Percentiles rank a stretch among this genome's conserved stretches.
These are phyloP conservation scores for Brettanomyces nanus DNA, from an alignment of 805 yeast species.

Conservation along the genomic window DNA sequence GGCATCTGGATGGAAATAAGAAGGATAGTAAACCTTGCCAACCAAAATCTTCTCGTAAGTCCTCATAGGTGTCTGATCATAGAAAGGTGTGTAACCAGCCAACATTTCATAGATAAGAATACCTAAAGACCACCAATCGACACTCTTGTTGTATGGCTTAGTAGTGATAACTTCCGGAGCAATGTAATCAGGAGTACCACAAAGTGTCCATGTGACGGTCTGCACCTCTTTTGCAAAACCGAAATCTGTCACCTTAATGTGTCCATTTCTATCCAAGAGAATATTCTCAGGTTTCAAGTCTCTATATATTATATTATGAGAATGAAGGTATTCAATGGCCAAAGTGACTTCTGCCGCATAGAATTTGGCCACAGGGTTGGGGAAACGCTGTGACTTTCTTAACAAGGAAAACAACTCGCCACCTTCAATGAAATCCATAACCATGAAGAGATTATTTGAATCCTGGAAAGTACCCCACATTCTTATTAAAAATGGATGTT, in stretches of 20 bases:
- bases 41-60: conserved; percentile 51
- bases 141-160: conserved; percentile 53
- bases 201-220: conserved; percentile 52
- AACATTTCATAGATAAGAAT: conserved; percentile 54
- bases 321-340: conserved; percentile 51
- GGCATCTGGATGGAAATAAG: conserved; percentile 46
- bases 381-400: conserved; percentile 50
- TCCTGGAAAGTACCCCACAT: conserved; percentile 68
- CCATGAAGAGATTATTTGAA: conserved; percentile 47
- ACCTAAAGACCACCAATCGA: conserved; percentile 62
- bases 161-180: conserved; percentile 62
- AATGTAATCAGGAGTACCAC: conserved; percentile 59
- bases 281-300: conserved; percentile 58
- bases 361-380: conserved; percentile 56
- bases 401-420: conserved; percentile 51
- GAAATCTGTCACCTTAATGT: conserved; percentile 52
- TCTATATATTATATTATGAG: conserved; percentile 51
- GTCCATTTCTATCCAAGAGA: conserved; percentile 49
- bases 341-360: conserved; percentile 56
- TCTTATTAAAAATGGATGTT: conserved; percentile 51
- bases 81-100: conserved; percentile 55
- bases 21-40: conserved; percentile 46
- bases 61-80: conserved; percentile 56
- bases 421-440: conserved; percentile 60
- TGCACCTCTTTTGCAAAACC: conserved; percentile 57